phyloP scores from a whole-genome alignment of 441 rosid genomes.

The Erodium chrysanthum region DNA sequence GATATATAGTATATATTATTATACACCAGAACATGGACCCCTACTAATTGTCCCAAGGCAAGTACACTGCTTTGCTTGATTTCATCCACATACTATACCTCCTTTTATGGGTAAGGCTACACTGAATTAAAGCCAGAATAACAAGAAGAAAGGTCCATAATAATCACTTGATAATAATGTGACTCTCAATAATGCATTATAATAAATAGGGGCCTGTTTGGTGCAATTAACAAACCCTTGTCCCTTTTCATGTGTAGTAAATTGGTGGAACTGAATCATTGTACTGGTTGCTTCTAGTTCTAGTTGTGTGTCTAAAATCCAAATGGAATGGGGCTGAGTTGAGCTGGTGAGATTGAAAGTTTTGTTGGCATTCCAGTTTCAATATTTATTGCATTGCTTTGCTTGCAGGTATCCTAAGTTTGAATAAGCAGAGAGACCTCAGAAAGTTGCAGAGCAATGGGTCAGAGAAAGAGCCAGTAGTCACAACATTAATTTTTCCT shows the following conservation, averaged over 20 bases:
- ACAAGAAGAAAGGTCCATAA: too few species aligned
- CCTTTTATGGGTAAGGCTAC: not conserved
- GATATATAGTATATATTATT: not conserved
- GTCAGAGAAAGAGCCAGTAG: not conserved
- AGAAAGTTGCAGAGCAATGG: not conserved
- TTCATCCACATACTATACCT: not conserved
- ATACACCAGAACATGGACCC: slow-evolving; percentile 6
- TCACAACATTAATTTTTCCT: not conserved
- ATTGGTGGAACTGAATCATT: slow-evolving; percentile 5
- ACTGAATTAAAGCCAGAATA: too few species aligned
- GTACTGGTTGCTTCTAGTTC: slow-evolving; percentile 7
- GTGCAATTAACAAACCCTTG: slow-evolving; percentile 10
- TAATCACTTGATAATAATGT: not conserved
- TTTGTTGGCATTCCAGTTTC: slow-evolving; percentile 3
- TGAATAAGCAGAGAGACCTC: not conserved
- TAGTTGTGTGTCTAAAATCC: slow-evolving; percentile 2
- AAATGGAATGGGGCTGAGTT: slow-evolving; percentile 8
- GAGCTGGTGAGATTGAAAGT: slow-evolving; percentile 7
- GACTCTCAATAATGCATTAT: not conserved
- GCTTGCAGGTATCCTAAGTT: not conserved
- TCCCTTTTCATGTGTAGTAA: slow-evolving; percentile 12
- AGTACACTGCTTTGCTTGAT: not conserved
- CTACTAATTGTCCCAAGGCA: not conserved
- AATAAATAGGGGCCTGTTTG: not conserved
- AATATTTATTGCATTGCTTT: slow-evolving; percentile 1